Evolutionary conservation across 129 eudicot genomes (phyloP), one percentile per base, ranked within the genome.

Genomic region (Saposhnikovia divaricata): DNA sequence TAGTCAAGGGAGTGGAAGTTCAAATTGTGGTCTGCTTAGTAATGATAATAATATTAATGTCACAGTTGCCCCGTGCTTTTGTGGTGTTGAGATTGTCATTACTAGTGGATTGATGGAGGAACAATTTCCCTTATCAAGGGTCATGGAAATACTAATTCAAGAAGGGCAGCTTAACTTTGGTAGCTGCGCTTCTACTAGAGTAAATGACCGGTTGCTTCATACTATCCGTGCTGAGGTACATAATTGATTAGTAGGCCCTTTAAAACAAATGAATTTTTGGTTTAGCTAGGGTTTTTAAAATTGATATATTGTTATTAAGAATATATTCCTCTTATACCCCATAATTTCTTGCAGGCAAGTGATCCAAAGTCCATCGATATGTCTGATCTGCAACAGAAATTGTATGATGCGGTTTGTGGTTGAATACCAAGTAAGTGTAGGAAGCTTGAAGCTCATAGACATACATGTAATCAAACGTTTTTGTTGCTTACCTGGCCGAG

Each of bases 211-310:
- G 73, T 31, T 84, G 4, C 69, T 82, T 76, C 77, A 76, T 45
- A 68, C 77, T n/a, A 81, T 87, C 63, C 77, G 76, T 65, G 77
- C 77, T 14, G 81, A 87, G 90, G 90, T 87, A 84, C 28, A n/a
- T 9, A 25, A 25, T 25, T 16, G 46, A 71, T 9, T 8, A 59
- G 5, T 7, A 31, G 48, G 13, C 44, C 28, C 37, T 9, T 19
- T 1, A 5, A 39, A 65, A 7, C 12, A 39, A 63, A 34, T 79
- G 9, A 16, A 45, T 46, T 2, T 37, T 47, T 31, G 45, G 9
- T 65, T 27, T 66, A 28, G 19, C 53, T 43, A 73, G 43, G 48
- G 72, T 13, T 66, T 28, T 4, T 31, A 3, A 11, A 25, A 31
- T 27, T 66, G 18, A 66, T 38, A 28, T 27, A 27, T 66, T 28